Base-by-base conservation (phyloP, 2,329 filamentous ascomycete genomes). In the Monascus ruber region DNA sequence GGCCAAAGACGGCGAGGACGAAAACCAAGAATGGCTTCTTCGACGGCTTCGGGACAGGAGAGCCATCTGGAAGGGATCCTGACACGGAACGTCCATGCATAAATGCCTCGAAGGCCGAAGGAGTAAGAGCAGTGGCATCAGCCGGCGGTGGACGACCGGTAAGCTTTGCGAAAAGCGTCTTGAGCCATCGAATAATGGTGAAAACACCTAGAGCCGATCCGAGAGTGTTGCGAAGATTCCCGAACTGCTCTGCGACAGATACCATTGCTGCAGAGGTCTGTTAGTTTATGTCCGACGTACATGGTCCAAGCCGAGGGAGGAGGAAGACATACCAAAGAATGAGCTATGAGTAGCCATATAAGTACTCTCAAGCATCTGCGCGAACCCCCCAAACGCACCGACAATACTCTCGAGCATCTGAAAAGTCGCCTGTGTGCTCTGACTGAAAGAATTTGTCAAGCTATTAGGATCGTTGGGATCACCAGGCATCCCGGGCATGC, bases 341-440 rank as follows among this genome's bases (percentile, higher is more conserved):
- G 86, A 94, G 5, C 88, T 95, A 64, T 98, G 91, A 0, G 91
- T 98, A 26, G 93, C 91, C 93, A 98, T 98, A 55, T 95, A 98
- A 7, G 91, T 96, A 70, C 91, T 96, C 67, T 98, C 91, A 26
- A 98, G 74, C 91, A 98, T 98, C 69, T 98, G 91, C 8, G 93
- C 86, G 59, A 98, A 96, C 0, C 93, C 91, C 17, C 88, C 88
- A 69, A 98, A 98, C 2, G 91, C 88, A 24, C 86, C 85, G 9
- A 98, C 91, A 42, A 98, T 84, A 51, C 88, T 91, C 68, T 98
- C 91, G 37, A 98, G 86, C 74, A 98, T 86, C 70, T 96, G 91
- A 58, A 98, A 98, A 0, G 91, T 98, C 7, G 89, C 85, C 53
- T 91, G 85, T 0, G 93, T 98, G 69, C 84, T 91, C 63, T 94